A percentile compares a stretch with the other conserved stretches of the same genome.
phyloP scores from a whole-genome alignment of 169 alveolate species.

The Theileria orientalis region DNA sequence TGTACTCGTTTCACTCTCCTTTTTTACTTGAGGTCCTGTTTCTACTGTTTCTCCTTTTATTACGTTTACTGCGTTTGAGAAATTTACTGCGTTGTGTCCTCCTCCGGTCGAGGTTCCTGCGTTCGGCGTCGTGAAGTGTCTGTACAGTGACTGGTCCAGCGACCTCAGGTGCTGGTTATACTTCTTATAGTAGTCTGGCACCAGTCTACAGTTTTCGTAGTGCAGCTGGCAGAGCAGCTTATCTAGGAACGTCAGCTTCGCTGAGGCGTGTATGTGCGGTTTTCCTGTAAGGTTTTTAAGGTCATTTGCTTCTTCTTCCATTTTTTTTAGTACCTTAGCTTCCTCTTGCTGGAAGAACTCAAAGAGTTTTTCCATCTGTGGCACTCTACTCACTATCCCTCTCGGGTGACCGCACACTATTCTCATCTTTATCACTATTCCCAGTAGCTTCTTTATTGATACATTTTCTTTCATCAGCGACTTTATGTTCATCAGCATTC shows the following conservation, averaged over 20 bases:
- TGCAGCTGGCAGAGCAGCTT: slow-evolving; percentile 84
- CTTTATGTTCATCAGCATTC: slow-evolving; percentile 75
- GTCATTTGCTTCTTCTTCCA: slow-evolving; percentile 61
- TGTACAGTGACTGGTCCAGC: slow-evolving; percentile 35
- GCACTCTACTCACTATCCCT: slow-evolving; percentile 81
- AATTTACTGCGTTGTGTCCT: not conserved
- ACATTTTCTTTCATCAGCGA: slow-evolving; percentile 78
- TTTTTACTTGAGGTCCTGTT: not conserved
- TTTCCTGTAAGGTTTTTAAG: slow-evolving; percentile 73
- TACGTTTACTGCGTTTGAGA: not conserved
- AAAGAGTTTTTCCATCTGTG: slow-evolving; percentile 78
- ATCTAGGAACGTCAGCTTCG: slow-evolving; percentile 86
- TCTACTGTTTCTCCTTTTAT: not conserved
- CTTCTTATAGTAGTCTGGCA: slow-evolving; percentile 69
- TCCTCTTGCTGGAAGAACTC: slow-evolving; percentile 74
- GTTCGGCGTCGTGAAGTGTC: not conserved
- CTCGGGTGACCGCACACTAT: slow-evolving; percentile 87
- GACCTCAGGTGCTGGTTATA: slow-evolving; percentile 46
- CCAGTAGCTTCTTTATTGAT: slow-evolving; percentile 81
- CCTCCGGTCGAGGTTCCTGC: not conserved
- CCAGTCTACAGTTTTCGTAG: slow-evolving; percentile 78
- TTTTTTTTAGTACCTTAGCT: slow-evolving; percentile 54
- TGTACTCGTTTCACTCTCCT: not conserved
- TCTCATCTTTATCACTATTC: slow-evolving; percentile 88
- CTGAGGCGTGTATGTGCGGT: slow-evolving; percentile 81